Base-by-base conservation (phyloP, 768 basidiomycete species). In the Trametes villosa region DNA sequence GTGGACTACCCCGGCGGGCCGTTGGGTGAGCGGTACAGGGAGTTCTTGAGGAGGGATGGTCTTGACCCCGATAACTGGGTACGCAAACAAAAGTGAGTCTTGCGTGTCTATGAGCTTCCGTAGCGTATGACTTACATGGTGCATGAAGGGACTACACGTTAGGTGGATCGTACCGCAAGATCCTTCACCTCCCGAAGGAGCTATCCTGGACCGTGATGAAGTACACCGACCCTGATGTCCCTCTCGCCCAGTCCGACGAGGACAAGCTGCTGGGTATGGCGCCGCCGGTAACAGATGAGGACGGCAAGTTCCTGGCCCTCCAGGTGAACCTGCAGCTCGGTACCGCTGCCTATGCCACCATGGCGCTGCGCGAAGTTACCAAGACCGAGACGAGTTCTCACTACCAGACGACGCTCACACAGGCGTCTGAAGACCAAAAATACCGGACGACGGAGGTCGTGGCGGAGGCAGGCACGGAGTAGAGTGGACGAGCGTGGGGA, bases 321-420 rank as follows among this genome's bases (percentile, higher is more conserved):
- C 95, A 96, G 69, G 85, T 99, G 62, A 77, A 87, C 38, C 75
- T 98, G 54, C 85, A 82, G n/a, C 83, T 99, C 17, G 94, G 92
- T 15, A 93, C 94, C 8, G 91, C 94, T 0, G 89, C 94, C 5
- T 99, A 98, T 74, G 97, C 97, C 2, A 99, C 97, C 2, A 99
- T 99, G 97, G 96, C 96, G 4, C 74, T 99, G 66, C 86, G 94
- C 41, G 94, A 97, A 76, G 86, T 97, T 44, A 94, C 95, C 15
- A 98, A 96, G 77, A 92, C 90, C 33, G 95, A 98, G 69, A 98
- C 96, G 20, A 94, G 93, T 71, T 89, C 94, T 40, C 94, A 94
- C 68, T 88, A 87, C 76, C 96, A 97, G 71, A 90, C 82, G n/a
- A 77, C 78, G 65, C 79, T 95, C 62, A 95, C 93, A 13, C 81